phyloP scores from a whole-genome alignment of 176 grass and related monocot genomes.

The Zoysia japonica region DNA sequence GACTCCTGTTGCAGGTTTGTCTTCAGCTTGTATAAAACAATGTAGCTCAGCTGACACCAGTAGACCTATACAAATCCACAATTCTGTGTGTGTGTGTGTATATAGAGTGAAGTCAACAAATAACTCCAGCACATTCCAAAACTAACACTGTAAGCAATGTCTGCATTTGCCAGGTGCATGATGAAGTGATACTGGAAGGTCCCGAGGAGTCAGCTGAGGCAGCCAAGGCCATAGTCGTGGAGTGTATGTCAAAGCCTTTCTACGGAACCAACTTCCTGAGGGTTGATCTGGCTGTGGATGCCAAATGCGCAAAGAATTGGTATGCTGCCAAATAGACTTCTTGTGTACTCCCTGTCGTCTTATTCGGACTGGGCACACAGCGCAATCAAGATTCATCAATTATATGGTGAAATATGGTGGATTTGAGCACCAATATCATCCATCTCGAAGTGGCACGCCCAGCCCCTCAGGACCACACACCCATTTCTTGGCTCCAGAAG shows the following conservation, averaged over 20 bases:
- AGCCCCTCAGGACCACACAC: neutral
- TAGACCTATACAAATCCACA: neutral
- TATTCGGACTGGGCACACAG: neutral
- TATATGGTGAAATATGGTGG: neutral
- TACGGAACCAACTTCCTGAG: conserved; percentile 65
- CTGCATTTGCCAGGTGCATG: conserved; percentile 59
- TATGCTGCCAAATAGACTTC: conserved; percentile 77
- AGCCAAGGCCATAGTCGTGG: conserved; percentile 67
- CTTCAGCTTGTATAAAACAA: conserved; percentile 3
- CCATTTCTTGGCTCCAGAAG: conserved; percentile 14
- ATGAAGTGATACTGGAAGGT: conserved; percentile 85
- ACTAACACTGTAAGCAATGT: neutral
- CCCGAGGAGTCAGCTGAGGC: conserved; percentile 69
- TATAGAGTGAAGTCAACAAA: neutral
- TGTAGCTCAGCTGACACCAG: conserved; percentile 16
- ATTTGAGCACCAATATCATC: neutral
- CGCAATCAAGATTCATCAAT: neutral
- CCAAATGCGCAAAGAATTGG: conserved; percentile 83
- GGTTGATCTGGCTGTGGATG: conserved; percentile 77
- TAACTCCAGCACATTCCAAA: conserved; percentile 1
- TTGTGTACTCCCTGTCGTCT: neutral
- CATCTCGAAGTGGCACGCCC: neutral
- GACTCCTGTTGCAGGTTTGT: conserved; percentile 80
- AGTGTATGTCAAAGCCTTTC: conserved; percentile 95
- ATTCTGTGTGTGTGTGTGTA: neutral